A percentile compares a stretch with the other conserved stretches of the same genome.
Evolutionary conservation across 371 early-diverging fungal genomes (phyloP).

Genomic region (Mucor sp.): DNA sequence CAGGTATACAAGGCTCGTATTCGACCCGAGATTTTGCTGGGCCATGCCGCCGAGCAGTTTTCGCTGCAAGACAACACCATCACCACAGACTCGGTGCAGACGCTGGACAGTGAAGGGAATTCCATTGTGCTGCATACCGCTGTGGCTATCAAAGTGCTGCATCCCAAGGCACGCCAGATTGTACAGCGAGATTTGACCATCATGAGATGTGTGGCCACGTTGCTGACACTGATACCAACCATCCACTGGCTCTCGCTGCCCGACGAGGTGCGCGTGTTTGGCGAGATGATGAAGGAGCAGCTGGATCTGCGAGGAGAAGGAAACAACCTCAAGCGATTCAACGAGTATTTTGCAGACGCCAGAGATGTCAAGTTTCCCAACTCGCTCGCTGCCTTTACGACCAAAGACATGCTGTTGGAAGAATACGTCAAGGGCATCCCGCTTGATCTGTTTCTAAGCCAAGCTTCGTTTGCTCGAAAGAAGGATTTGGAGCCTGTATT

Average conservation of each 20-base stretch:
- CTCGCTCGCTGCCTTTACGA: constrained; percentile 62
- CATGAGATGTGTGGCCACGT: constrained; percentile 69
- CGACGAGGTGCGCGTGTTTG: constrained; percentile 88
- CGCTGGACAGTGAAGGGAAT: constrained; percentile 26
- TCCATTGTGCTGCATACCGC: constrained; percentile 50
- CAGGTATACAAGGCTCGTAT: constrained; percentile 84
- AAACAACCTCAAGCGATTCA: constrained; percentile 70
- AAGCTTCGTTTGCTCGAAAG: constrained; percentile 31
- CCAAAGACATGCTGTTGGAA: constrained; percentile 81
- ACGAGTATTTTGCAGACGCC: constrained; percentile 64
- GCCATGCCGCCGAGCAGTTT: constrained; percentile 16
- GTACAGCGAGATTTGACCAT: constrained; percentile 83
- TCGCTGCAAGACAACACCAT: constrained; percentile 29
- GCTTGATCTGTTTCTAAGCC: constrained; percentile 69
- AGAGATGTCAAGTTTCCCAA: constrained; percentile 70
- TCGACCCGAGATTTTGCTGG: constrained; percentile 46
- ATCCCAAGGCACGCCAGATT: constrained; percentile 74
- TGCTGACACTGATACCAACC: constrained; percentile 71
- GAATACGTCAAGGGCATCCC: constrained; percentile 81
- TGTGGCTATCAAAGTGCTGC: constrained; percentile 94
- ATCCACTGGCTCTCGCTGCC: constrained; percentile 84
- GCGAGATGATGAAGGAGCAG: constrained; percentile 91
- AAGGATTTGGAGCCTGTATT: constrained; percentile 42
- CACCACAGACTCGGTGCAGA: constrained; percentile 37
- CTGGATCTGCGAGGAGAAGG: constrained; percentile 88